phyloP scores from a whole-genome alignment of 306 rosid species.

The Boehmeria nivea region DNA sequence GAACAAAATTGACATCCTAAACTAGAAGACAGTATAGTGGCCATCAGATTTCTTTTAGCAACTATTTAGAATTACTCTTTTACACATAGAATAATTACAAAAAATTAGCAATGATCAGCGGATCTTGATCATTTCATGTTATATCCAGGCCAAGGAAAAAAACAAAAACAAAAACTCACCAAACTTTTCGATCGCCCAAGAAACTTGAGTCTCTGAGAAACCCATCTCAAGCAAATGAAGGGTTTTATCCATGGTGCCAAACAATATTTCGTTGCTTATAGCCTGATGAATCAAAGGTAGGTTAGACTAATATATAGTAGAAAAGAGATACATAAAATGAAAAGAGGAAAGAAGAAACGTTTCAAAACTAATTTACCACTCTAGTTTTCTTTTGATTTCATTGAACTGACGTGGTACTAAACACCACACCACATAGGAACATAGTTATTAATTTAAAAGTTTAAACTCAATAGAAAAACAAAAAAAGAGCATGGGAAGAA shows the following conservation, averaged over 20 bases:
- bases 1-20: no score
- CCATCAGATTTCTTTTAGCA: no score
- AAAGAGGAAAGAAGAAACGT: not conserved
- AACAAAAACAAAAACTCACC: constrained; percentile 47
- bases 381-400: no score
- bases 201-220: constrained; percentile 83
- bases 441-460: no score
- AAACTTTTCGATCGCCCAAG: constrained; percentile 69
- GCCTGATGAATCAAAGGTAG: constrained; percentile 12
- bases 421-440: no score
- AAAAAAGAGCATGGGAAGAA: not conserved
- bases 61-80: no score
- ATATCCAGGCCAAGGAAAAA: not conserved
- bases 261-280: constrained; percentile 47
- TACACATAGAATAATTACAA: no score
- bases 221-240: constrained; percentile 91
- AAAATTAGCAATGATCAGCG: no score
- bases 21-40: no score
- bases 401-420: no score
- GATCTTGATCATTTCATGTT: not conserved
- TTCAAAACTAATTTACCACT: not conserved
- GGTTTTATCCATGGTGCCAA: constrained; percentile 83
- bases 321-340: not conserved
- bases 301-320: not conserved
- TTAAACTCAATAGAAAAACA: not conserved